Percentiles rank a stretch among this genome's conserved stretches.
phyloP scores from a whole-genome alignment of 257 asterid genomes.

The Osmanthus fragrans region DNA sequence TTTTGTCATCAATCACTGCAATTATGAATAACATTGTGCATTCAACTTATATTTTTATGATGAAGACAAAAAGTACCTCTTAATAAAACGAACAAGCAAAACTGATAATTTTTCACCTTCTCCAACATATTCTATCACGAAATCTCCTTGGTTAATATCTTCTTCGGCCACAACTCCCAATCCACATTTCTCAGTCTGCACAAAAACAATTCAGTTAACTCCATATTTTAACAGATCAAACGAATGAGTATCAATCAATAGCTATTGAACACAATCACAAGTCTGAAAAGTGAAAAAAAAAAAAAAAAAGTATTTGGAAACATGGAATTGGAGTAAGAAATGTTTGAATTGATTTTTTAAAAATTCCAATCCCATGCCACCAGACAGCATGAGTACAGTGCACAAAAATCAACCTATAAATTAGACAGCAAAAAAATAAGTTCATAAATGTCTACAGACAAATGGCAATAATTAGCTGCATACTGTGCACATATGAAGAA shows the following conservation, averaged over 20 bases:
- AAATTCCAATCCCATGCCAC: not conserved
- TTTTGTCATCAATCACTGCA: conserved; percentile 92
- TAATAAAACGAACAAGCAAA: conserved; percentile 12
- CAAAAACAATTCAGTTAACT: conserved; percentile 25
- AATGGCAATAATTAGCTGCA: conserved; percentile 1
- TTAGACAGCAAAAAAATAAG: not conserved
- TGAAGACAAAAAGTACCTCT: not conserved
- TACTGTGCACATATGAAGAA: not conserved
- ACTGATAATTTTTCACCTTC: conserved; percentile 59
- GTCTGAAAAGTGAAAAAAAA: not conserved
- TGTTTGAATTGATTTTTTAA: not conserved
- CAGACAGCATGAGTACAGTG: not conserved
- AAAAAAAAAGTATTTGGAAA: not conserved
- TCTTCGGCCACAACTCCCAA: conserved; percentile 90
- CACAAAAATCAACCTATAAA: not conserved
- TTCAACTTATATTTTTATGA: conserved; percentile 8
- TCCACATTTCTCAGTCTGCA: conserved; percentile 99
- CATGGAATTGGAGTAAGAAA: not conserved
- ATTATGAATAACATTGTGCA: conserved; percentile 18
- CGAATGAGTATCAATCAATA: conserved; percentile 2
- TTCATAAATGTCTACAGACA: conserved; percentile 11
- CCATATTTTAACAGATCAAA: conserved; percentile 17
- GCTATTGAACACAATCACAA: not conserved
- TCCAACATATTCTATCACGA: conserved; percentile 95
- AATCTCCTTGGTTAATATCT: conserved; percentile 81